Conservation (phyloP, 1,284 basidiomycete species). For the Leccinum glutinopallens region DNA sequence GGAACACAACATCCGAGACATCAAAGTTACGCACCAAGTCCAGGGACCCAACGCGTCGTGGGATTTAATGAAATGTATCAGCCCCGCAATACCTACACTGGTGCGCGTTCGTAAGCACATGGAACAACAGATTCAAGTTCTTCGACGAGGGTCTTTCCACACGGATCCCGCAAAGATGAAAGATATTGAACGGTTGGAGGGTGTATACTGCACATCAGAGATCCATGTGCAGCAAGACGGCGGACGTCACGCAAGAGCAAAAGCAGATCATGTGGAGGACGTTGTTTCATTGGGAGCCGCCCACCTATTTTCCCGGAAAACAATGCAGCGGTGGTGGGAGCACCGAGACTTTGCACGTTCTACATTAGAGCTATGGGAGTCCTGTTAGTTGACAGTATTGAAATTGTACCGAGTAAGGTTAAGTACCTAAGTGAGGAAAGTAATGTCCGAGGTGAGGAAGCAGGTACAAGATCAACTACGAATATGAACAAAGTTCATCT, state of each 20-base stretch:
- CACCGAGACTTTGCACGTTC: neutral
- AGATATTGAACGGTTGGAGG: neutral
- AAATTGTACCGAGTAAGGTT: too few relatives aligned
- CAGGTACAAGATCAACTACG: too few relatives aligned
- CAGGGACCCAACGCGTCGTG: constrained; percentile 4
- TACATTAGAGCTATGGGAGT: constrained; percentile 6
- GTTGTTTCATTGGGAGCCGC: constrained; percentile 1
- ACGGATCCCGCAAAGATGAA: constrained; percentile 3
- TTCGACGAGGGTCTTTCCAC: neutral
- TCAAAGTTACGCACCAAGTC: constrained; percentile 7
- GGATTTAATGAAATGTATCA: constrained; percentile 5
- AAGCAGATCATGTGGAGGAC: constrained; percentile 3
- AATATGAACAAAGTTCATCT: too few relatives aligned
- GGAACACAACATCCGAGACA: constrained; percentile 12
- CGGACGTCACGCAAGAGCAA: neutral
- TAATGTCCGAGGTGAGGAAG: too few relatives aligned
- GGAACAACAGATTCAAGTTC: neutral
- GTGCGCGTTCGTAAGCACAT: constrained; percentile 5
- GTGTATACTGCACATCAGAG: neutral
- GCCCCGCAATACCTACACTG: constrained; percentile 3
- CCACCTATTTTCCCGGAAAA: neutral
- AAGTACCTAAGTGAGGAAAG: too few relatives aligned
- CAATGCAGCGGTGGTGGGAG: constrained; percentile 3
- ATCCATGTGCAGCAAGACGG: constrained; percentile 4
- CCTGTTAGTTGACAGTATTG: too few relatives aligned